Evolutionary conservation across 768 basidiomycete genomes (phyloP).

Genomic region (Xerocomellus amylosporus): DNA sequence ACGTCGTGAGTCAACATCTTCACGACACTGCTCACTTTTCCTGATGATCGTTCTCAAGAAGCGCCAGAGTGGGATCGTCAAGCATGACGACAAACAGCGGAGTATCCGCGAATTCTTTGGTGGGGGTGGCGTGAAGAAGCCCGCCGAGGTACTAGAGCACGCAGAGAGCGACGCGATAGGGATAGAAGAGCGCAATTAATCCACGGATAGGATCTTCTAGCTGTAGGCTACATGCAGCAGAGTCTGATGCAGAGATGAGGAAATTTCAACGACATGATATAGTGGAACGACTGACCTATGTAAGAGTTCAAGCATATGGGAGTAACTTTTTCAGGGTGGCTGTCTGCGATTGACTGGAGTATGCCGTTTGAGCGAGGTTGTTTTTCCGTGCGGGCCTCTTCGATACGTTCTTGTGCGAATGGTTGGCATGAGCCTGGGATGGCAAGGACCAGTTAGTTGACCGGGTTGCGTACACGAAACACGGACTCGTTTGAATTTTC

Average conservation of each 20-base stretch:
- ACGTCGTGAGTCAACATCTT: conserved; percentile 46
- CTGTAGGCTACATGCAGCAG: conserved; percentile 9
- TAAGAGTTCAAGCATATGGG: conserved; percentile 54
- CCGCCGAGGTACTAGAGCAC: conserved; percentile 10
- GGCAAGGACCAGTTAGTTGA: neutral
- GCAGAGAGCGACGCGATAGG: conserved; percentile 27
- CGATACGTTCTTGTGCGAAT: conserved; percentile 67
- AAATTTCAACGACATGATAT: neutral
- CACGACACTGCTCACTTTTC: neutral
- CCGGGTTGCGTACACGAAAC: neutral
- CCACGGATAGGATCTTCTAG: neutral
- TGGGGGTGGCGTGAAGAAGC: conserved; percentile 24
- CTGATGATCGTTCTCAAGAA: conserved; percentile 37
- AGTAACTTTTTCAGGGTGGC: conserved; percentile 66
- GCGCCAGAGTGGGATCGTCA: conserved; percentile 77
- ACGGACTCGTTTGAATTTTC: conserved; percentile 73
- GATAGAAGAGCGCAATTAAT: conserved; percentile 8
- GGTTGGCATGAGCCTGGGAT: conserved; percentile 62
- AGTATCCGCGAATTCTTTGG: conserved; percentile 76
- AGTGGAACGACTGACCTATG: conserved; percentile 15
- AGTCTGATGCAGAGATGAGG: conserved; percentile 9
- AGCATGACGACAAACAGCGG: conserved; percentile 71
- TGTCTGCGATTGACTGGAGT: conserved; percentile 64
- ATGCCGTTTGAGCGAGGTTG: conserved; percentile 59
- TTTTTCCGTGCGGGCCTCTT: conserved; percentile 69